phyloP scores from a whole-genome alignment of 371 early-diverging fungal species.

The Haplosporangium sp. region DNA sequence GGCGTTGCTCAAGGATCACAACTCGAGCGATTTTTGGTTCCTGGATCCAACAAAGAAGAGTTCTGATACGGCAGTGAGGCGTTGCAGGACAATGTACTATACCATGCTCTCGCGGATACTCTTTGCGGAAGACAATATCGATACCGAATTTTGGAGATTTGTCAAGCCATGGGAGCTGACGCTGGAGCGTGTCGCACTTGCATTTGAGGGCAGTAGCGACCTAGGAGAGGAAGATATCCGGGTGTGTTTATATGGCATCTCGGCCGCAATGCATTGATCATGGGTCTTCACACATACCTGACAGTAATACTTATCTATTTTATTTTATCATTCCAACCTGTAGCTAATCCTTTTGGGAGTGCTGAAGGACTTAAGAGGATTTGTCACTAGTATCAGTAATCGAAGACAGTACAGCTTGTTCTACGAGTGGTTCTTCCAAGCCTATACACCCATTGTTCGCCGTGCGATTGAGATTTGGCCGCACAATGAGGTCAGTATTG shows the following conservation, averaged over 20 bases:
- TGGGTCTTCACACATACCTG: too few species aligned
- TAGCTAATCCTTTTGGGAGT: conserved; percentile 67
- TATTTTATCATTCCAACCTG: not conserved
- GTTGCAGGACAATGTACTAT: conserved; percentile 78
- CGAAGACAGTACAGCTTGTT: conserved; percentile 75
- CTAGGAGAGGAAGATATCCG: conserved; percentile 61
- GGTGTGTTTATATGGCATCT: conserved; percentile 21
- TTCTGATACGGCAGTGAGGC: conserved; percentile 42
- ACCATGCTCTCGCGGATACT: conserved; percentile 78
- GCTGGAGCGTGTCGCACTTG: conserved; percentile 61
- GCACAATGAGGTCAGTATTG: conserved; percentile 72
- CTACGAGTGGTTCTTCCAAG: conserved; percentile 88
- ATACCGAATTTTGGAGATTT: conserved; percentile 76
- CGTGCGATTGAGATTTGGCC: conserved; percentile 79
- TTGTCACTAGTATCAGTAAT: conserved; percentile 74
- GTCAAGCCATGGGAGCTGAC: conserved; percentile 72
- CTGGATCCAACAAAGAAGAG: conserved; percentile 66
- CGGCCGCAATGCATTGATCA: too few species aligned
- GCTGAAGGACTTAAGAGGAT: conserved; percentile 86
- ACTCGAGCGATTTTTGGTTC: conserved; percentile 74
- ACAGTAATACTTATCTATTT: not conserved
- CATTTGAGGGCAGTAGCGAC: conserved; percentile 60
- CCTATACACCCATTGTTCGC: conserved; percentile 70
- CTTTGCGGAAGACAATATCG: conserved; percentile 76
- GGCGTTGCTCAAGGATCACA: conserved; percentile 76